Conservation (phyloP, 176 grass and related monocot species). For the Puccinellia tenuiflora region DNA sequence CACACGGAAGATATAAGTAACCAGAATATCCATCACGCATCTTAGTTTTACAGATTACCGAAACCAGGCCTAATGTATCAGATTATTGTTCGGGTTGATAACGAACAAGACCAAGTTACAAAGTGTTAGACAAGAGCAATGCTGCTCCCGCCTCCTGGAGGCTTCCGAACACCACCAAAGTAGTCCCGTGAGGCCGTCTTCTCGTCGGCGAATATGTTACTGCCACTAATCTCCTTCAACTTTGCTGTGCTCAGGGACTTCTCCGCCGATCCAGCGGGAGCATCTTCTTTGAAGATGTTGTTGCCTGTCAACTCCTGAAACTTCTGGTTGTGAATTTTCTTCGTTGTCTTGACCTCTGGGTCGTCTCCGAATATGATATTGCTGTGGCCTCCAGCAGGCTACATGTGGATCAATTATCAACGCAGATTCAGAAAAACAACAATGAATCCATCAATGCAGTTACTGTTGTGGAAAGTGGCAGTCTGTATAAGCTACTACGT, state of each 20-base stretch:
- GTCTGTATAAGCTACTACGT: neutral
- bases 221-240: conserved; percentile 42
- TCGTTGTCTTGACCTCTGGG: conserved; percentile 22
- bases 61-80: neutral
- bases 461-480: neutral
- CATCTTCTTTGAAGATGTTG: conserved; percentile 36
- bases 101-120: neutral
- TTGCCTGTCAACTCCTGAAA: conserved; percentile 46
- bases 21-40: neutral
- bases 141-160: conserved; percentile 40
- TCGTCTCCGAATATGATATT: conserved; percentile 33
- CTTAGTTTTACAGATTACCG: too few species aligned
- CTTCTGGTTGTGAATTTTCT: conserved; percentile 47
- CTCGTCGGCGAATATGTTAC: conserved; percentile 35
- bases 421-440: neutral
- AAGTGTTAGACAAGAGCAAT: conserved; percentile 1
- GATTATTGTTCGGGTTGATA: neutral
- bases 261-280: conserved; percentile 20
- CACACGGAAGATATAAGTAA: too few species aligned
- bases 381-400: conserved; percentile 35
- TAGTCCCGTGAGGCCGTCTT: conserved; percentile 30
- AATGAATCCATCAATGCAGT: neutral
- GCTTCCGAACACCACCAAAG: conserved; percentile 34
- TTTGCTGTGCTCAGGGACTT: conserved; percentile 32
- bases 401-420: neutral